Conservation (phyloP, 345 rosid species). For the Jatropha curcas region DNA sequence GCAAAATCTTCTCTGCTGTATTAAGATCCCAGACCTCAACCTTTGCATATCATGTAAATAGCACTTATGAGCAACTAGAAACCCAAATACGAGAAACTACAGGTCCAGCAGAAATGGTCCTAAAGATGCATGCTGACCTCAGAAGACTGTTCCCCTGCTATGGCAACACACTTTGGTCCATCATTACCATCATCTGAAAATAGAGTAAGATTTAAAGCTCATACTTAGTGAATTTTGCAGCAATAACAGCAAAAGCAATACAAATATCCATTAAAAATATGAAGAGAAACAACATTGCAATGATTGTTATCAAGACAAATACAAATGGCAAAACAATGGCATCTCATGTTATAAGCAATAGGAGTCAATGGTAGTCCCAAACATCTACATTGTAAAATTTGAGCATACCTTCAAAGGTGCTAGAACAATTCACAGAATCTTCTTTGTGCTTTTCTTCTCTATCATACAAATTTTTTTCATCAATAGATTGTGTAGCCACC, state of each 20-base stretch:
- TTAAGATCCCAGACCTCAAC: conserved; percentile 89
- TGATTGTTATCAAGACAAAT: background rate
- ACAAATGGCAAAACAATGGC: background rate
- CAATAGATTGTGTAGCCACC: conserved; percentile 26
- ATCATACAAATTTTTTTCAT: conserved; percentile 28
- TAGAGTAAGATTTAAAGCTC: conserved; percentile 7
- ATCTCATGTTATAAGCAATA: background rate
- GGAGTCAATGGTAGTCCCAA: background rate
- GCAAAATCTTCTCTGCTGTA: conserved; percentile 46
- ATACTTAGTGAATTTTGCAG: background rate
- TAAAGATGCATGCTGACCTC: conserved; percentile 49
- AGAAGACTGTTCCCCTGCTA: conserved; percentile 73
- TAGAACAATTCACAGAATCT: conserved; percentile 33
- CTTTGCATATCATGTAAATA: conserved; percentile 35
- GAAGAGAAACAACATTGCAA: background rate
- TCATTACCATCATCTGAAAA: conserved; percentile 40
- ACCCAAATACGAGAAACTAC: conserved; percentile 3
- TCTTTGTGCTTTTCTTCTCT: conserved; percentile 24
- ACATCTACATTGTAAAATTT: background rate
- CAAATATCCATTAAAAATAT: background rate
- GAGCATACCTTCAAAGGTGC: conserved; percentile 41
- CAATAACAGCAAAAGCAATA: background rate
- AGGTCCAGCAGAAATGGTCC: background rate
- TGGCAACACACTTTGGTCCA: conserved; percentile 56
- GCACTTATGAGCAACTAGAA: conserved; percentile 20